Percentiles rank a stretch among this genome's conserved stretches.
phyloP scores from a whole-genome alignment of 192 early-diverging fungal species.

The Coemansia sp. region DNA sequence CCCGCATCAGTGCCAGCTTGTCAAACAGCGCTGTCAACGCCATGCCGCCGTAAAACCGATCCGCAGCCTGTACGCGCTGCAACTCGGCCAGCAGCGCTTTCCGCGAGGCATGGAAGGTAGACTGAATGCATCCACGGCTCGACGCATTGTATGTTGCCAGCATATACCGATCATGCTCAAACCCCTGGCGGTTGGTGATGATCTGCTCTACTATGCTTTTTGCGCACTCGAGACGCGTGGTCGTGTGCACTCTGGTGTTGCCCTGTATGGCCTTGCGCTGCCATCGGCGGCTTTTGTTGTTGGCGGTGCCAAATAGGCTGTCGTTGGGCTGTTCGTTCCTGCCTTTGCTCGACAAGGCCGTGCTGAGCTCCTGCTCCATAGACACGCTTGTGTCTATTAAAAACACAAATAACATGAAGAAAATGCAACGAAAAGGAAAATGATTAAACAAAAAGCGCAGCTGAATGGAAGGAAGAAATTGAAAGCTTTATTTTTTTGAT shows the following conservation, averaged over 20 bases:
- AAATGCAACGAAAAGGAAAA: not conserved
- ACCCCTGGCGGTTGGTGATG: conserved; percentile 52
- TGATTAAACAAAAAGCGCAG: no score
- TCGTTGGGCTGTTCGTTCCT: conserved; percentile 26
- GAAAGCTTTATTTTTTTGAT: no score
- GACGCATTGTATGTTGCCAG: conserved; percentile 67
- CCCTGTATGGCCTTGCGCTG: conserved; percentile 32
- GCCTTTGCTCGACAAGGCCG: conserved; percentile 4
- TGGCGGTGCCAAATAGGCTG: conserved; percentile 36
- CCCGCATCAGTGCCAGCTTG: conserved; percentile 64
- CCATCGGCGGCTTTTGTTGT: conserved; percentile 36
- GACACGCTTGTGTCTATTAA: conserved; percentile 81
- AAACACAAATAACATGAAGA: conserved; percentile 63
- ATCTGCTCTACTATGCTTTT: conserved; percentile 78
- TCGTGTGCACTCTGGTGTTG: conserved; percentile 8
- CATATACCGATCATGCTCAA: conserved; percentile 72
- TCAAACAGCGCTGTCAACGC: conserved; percentile 68
- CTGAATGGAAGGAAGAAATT: no score
- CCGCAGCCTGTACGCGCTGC: conserved; percentile 59
- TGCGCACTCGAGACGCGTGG: conserved; percentile 63
- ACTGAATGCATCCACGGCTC: conserved; percentile 25
- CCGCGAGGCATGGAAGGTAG: conserved; percentile 54
- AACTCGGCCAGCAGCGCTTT: conserved; percentile 60
- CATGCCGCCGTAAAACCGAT: conserved; percentile 67
- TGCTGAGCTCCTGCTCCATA: conserved; percentile 63